Evolutionary conservation across 192 early-diverging fungal genomes (phyloP).

Genomic region (Entophlyctis helioformis): DNA sequence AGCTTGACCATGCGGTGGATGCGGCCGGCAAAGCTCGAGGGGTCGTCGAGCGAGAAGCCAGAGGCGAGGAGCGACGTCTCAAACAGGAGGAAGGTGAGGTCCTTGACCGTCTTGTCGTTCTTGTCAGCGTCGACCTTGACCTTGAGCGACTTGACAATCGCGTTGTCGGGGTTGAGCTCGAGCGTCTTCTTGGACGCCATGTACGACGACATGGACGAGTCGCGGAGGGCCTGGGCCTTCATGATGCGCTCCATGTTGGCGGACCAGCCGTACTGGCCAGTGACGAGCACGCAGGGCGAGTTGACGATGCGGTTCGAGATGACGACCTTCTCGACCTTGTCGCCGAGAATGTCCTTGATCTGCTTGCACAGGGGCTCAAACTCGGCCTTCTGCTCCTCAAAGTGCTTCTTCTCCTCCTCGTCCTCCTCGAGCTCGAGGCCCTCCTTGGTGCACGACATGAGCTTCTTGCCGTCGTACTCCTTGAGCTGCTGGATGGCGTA

Average conservation of each 20-base stretch:
- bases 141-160: slow-evolving; percentile 92
- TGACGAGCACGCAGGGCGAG: slow-evolving; percentile 97
- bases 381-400: slow-evolving; percentile 86
- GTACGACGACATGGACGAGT: slow-evolving; percentile 97
- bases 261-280: slow-evolving; percentile 98
- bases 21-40: slow-evolving; percentile 79
- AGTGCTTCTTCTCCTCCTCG: slow-evolving; percentile 92
- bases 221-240: slow-evolving; percentile 99
- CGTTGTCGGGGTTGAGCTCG: slow-evolving; percentile 92
- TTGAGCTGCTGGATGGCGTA: slow-evolving; percentile 96
- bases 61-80: slow-evolving; percentile 92
- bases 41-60: slow-evolving; percentile 96
- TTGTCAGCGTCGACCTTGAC: slow-evolving; percentile 86
- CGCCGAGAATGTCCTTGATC: slow-evolving; percentile 98
- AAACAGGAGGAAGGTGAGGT: slow-evolving; percentile 87
- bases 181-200: slow-evolving; percentile 99
- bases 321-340: slow-evolving; percentile 91
- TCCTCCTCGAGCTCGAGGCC: slow-evolving; percentile 98
- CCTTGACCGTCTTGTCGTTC: slow-evolving; percentile 98
- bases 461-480: slow-evolving; percentile 99
- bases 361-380: slow-evolving; percentile 87
- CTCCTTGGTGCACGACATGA: slow-evolving; percentile 97
- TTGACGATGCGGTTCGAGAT: slow-evolving; percentile 93
- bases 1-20: slow-evolving; percentile 99
- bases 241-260: slow-evolving; percentile 99